Evolutionary conservation across 352 stramenopile genomes (phyloP).

Genomic region (Pythium sp.): DNA sequence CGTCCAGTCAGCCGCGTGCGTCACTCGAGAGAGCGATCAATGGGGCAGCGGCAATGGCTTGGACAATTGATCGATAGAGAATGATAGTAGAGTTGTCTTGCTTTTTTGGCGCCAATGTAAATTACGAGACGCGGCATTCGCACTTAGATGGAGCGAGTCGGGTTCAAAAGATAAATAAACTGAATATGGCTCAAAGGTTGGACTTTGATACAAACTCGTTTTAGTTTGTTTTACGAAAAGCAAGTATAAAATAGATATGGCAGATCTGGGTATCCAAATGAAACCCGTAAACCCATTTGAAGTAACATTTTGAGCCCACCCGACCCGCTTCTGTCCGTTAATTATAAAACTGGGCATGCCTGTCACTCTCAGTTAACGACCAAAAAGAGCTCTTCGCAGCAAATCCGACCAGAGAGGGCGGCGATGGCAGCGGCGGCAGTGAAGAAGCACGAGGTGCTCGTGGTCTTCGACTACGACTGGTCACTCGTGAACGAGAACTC

Average conservation of each 20-base stretch:
- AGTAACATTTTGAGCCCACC: neutral
- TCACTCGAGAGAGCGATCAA: neutral
- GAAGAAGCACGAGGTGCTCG: slow-evolving; percentile 27
- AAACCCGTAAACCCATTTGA: neutral
- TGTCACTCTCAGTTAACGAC: neutral
- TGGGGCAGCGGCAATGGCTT: neutral
- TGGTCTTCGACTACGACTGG: slow-evolving; percentile 86
- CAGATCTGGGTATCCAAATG: neutral
- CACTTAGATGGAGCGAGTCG: neutral
- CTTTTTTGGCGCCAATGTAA: slow-evolving; percentile 21
- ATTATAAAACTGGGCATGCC: neutral
- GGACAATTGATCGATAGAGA: neutral
- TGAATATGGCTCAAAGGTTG: neutral
- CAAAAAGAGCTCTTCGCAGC: slow-evolving; percentile 3
- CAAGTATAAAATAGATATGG: neutral
- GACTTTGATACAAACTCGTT: neutral
- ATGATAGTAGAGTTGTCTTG: neutral
- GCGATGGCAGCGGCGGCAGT: neutral
- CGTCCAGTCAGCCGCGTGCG: slow-evolving; percentile 1
- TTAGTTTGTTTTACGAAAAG: neutral
- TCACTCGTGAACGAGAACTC: slow-evolving; percentile 84
- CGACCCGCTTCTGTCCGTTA: neutral
- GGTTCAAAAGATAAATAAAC: neutral
- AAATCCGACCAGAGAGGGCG: neutral
- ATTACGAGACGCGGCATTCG: slow-evolving; percentile 18